Evolutionary conservation across 2,329 filamentous ascomycete genomes (phyloP).

Genomic region (Hymenoscyphus fraxineus): DNA sequence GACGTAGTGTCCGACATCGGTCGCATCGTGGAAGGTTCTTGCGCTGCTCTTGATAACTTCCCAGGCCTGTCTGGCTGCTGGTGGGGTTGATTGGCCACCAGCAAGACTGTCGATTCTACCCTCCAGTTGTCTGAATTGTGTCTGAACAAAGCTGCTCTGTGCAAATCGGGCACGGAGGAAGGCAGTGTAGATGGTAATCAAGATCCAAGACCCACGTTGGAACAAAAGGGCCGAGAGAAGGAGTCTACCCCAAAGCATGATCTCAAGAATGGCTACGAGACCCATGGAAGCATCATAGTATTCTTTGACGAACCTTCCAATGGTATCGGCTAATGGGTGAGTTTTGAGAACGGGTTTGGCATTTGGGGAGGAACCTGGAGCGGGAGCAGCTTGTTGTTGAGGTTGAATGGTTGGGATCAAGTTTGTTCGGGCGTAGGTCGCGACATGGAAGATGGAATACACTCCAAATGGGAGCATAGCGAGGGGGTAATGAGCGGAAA

Average conservation of each 20-base stretch:
- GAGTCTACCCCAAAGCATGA: constrained; percentile 80
- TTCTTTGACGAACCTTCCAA: constrained; percentile 92
- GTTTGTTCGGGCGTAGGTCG: constrained; percentile 92
- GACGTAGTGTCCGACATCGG: constrained; percentile 73
- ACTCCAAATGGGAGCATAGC: constrained; percentile 92
- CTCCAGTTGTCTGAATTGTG: constrained; percentile 67
- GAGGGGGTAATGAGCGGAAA: constrained; percentile 81
- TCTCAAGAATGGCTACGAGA: constrained; percentile 83
- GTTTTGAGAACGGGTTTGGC: constrained; percentile 52
- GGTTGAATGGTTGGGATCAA: constrained; percentile 83
- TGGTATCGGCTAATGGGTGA: constrained; percentile 68
- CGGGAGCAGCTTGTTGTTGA: constrained; percentile 50
- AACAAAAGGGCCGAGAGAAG: constrained; percentile 79
- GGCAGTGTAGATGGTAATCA: constrained; percentile 78
- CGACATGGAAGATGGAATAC: constrained; percentile 98
- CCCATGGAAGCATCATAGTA: constrained; percentile 98
- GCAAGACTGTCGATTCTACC: constrained; percentile 76
- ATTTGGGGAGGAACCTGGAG: constrained; percentile 51
- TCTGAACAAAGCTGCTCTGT: constrained; percentile 92
- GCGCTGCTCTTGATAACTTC: constrained; percentile 69
- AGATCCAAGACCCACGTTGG: constrained; percentile 85
- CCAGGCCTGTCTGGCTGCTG: constrained; percentile 75
- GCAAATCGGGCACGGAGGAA: constrained; percentile 89
- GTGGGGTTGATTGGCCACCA: constrained; percentile 82
- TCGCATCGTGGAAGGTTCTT: constrained; percentile 72